These are phyloP conservation scores for Venturia pyrina DNA, from an alignment of 2,329 filamentous ascomycete species.

Conservation along the genomic window DNA sequence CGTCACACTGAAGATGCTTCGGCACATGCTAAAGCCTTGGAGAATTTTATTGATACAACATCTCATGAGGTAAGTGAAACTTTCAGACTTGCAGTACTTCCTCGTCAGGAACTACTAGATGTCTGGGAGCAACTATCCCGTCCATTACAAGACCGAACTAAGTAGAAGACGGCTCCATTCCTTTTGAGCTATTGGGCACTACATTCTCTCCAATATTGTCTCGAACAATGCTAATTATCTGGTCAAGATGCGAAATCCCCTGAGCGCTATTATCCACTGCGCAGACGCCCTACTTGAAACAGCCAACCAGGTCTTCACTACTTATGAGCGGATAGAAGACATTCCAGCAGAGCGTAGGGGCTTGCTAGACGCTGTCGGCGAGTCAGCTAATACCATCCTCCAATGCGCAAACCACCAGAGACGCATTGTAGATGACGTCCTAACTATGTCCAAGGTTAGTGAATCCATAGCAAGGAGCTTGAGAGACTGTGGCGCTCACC, in stretches of 20 bases:
- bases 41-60: slow-evolving; percentile 18
- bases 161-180: no score
- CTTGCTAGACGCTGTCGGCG: neutral
- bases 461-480: neutral
- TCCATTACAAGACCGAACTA: no score
- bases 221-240: neutral
- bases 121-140: no score
- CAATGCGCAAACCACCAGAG: slow-evolving; percentile 38
- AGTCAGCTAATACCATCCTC: slow-evolving; percentile 25
- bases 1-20: slow-evolving; percentile 7
- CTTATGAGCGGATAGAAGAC: neutral
- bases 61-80: slow-evolving; percentile 8
- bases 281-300: slow-evolving; percentile 3
- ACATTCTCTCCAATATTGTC: neutral
- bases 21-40: slow-evolving; percentile 8
- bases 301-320: neutral
- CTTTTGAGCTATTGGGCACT: neutral
- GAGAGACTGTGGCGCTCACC: neutral
- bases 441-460: slow-evolving; percentile 8
- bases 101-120: no score
- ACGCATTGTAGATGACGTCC: slow-evolving; percentile 31
- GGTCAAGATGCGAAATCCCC: slow-evolving; percentile 15
- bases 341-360: neutral
- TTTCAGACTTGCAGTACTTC: no score
- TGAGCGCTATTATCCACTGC: slow-evolving; percentile 12